Evolutionary conservation across 345 rosid genomes (phyloP).

Genomic region (Gossypium arboreum): DNA sequence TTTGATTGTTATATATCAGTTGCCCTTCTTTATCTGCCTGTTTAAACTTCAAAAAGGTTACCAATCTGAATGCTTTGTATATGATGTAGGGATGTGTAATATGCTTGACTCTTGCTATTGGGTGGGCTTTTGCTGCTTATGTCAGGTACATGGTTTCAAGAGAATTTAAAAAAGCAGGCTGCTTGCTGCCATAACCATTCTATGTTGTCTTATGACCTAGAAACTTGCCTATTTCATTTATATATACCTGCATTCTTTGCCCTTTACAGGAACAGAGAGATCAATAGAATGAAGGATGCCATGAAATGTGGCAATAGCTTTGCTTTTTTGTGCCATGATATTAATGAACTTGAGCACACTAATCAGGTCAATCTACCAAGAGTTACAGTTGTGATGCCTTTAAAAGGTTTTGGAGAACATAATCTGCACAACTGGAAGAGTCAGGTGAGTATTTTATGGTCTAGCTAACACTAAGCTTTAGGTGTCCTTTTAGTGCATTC

Average conservation of each 20-base stretch:
- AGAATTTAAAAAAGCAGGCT: neutral
- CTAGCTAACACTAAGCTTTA: constrained; percentile 1
- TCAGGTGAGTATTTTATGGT: constrained; percentile 53
- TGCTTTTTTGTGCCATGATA: constrained; percentile 74
- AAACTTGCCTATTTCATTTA: constrained; percentile 16
- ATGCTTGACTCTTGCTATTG: constrained; percentile 83
- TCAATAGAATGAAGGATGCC: constrained; percentile 55
- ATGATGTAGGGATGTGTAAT: constrained; percentile 69
- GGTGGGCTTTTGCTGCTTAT: constrained; percentile 83
- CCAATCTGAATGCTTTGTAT: neutral
- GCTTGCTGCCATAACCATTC: neutral
- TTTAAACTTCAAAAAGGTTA: neutral
- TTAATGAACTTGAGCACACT: constrained; percentile 81
- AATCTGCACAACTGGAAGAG: constrained; percentile 93
- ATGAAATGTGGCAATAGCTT: constrained; percentile 84
- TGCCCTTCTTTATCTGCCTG: neutral
- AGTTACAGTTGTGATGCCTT: constrained; percentile 86
- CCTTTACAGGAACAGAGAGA: constrained; percentile 67
- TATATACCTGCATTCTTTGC: neutral
- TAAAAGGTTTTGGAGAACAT: constrained; percentile 96
- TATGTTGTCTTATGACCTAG: constrained; percentile 9
- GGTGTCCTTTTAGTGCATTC: neutral
- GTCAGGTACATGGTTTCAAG: constrained; percentile 59
- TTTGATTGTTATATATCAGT: neutral
- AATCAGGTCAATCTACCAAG: constrained; percentile 80